phyloP scores from a whole-genome alignment of 2,329 filamentous ascomycete species.

The Aspergillus oerlinghausenensis region DNA sequence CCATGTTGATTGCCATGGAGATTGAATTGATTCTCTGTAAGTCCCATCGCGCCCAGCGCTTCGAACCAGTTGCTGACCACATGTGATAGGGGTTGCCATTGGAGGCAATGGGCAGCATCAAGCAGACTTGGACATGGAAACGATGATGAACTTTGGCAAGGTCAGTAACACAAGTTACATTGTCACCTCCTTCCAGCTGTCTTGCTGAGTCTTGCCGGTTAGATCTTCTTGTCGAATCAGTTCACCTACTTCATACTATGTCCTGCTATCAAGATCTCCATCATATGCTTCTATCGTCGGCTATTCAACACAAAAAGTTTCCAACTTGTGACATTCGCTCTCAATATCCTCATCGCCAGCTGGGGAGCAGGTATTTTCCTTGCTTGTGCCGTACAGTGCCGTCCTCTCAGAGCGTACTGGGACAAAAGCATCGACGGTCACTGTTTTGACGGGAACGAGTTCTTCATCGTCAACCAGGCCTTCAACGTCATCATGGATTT shows the following conservation, averaged over 20 bases:
- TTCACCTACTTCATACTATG: constrained; percentile 32
- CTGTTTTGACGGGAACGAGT: constrained; percentile 24
- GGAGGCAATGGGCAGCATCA: constrained; percentile 28
- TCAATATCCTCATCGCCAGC: constrained; percentile 17
- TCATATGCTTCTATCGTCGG: constrained; percentile 33
- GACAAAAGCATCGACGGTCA: constrained; percentile 21
- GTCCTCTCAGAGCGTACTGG: constrained; percentile 28
- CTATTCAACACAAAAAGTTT: constrained; percentile 28
- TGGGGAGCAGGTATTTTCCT: constrained; percentile 29
- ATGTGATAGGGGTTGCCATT: constrained; percentile 26
- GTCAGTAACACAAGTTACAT: constrained; percentile 10
- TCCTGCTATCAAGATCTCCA: constrained; percentile 30
- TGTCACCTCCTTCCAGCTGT: not conserved
- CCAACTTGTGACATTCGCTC: constrained; percentile 12
- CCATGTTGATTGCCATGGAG: constrained; percentile 26
- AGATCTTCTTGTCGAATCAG: constrained; percentile 33
- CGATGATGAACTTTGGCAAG: constrained; percentile 28
- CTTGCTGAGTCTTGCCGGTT: not conserved
- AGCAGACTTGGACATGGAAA: constrained; percentile 15
- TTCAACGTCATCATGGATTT: constrained; percentile 33
- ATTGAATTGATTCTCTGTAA: constrained; percentile 28
- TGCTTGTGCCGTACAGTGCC: constrained; percentile 30
- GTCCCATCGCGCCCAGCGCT: not conserved
- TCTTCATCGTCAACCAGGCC: constrained; percentile 31
- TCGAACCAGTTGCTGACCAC: constrained; percentile 6